phyloP scores from a whole-genome alignment of 2,329 filamentous ascomycete species.

The Aureobasidium sp. region DNA sequence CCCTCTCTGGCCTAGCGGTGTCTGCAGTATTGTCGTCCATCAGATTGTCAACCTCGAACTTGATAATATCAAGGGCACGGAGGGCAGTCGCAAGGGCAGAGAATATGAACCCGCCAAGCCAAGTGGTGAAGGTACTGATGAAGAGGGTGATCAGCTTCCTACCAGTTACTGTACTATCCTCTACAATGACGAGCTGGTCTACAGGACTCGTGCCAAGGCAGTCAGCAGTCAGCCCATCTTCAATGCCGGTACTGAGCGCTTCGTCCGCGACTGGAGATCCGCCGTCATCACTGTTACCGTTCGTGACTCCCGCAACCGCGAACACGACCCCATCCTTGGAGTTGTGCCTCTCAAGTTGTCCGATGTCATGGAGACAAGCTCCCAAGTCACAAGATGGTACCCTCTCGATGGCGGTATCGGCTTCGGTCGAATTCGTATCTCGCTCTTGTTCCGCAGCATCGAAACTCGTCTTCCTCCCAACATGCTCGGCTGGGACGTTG shows the following conservation, averaged over 20 bases:
- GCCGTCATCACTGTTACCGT: constrained; percentile 80
- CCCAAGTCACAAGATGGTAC: constrained; percentile 86
- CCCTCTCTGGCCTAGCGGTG: constrained; percentile 89
- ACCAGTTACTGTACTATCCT: constrained; percentile 92
- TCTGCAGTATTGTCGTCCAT: constrained; percentile 80
- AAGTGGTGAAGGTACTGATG: constrained; percentile 79
- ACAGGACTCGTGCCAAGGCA: constrained; percentile 91
- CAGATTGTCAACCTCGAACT: constrained; percentile 93
- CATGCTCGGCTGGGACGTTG: constrained; percentile 90
- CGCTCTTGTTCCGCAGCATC: constrained; percentile 80
- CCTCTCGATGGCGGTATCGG: constrained; percentile 90
- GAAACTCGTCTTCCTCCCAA: constrained; percentile 78
- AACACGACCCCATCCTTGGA: constrained; percentile 91
- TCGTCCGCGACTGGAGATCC: constrained; percentile 88
- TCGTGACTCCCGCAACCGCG: constrained; percentile 77
- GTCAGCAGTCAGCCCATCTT: constrained; percentile 94
- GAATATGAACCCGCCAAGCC: constrained; percentile 85
- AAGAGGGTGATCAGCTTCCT: constrained; percentile 70
- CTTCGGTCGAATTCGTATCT: constrained; percentile 83
- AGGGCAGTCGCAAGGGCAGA: constrained; percentile 71
- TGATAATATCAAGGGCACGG: constrained; percentile 80
- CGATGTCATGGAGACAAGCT: constrained; percentile 79
- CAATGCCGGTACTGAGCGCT: constrained; percentile 90
- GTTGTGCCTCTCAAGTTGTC: constrained; percentile 83
- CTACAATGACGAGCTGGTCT: constrained; percentile 79